Evolutionary conservation across 176 grass and related monocot species (phyloP).

Genomic region (Tillandsia fasciculata): DNA sequence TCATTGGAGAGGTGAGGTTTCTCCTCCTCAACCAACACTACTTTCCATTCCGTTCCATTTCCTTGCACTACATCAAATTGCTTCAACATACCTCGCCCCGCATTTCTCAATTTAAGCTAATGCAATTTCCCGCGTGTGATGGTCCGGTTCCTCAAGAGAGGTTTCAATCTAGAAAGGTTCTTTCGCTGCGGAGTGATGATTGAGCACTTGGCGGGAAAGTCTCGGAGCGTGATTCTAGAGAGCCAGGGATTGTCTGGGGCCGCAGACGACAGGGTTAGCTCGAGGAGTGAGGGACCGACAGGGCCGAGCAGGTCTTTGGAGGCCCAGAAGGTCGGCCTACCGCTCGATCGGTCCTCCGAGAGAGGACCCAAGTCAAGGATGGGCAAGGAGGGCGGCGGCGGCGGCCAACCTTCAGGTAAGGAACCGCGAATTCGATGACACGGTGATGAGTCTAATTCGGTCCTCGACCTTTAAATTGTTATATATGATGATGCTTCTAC

Average conservation of each 20-base stretch:
- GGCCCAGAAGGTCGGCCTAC: conserved; percentile 7
- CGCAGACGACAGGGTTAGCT: conserved; percentile 7
- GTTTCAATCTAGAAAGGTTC: conserved; percentile 25
- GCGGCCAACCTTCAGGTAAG: not conserved
- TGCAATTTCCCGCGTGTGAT: conserved; percentile 4
- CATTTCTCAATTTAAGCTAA: not conserved
- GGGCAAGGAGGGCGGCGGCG: not conserved
- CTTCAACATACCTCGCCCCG: not conserved
- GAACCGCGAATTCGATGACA: not conserved
- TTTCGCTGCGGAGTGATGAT: conserved; percentile 16
- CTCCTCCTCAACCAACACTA: not conserved
- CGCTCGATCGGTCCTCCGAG: conserved; percentile 7
- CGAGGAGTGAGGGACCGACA: conserved; percentile 11
- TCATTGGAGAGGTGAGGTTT: not conserved
- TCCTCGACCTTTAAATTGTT: no score
- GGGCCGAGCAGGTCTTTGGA: not conserved
- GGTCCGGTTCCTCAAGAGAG: conserved; percentile 30
- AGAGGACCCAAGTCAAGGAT: not conserved
- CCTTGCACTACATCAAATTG: not conserved
- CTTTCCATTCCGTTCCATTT: no score
- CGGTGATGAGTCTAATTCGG: not conserved
- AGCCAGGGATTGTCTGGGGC: not conserved
- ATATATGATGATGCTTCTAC: no score
- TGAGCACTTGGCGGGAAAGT: conserved; percentile 2
- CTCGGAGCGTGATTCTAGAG: conserved; percentile 8